Percentiles rank a stretch among this genome's conserved stretches.
These are phyloP conservation scores for Eutrema salsugineum DNA, from an alignment of 441 rosid genomes.

Conservation along the genomic window DNA sequence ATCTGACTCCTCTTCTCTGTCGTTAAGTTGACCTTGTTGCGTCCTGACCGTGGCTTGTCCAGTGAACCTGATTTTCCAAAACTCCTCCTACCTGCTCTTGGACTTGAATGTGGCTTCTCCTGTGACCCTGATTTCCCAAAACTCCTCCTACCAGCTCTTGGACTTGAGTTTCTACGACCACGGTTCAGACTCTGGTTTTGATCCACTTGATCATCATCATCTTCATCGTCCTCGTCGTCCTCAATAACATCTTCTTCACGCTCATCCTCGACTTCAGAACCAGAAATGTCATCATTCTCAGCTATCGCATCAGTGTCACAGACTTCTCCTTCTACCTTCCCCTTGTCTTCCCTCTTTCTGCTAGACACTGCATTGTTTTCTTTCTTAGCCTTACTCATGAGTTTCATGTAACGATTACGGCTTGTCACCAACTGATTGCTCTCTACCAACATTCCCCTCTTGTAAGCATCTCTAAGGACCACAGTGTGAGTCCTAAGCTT, in stretches of 20 bases:
- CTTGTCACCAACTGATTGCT: conserved; percentile 48
- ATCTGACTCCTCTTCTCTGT: conserved; percentile 19
- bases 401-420: conserved; percentile 68
- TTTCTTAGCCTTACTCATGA: conserved; percentile 60
- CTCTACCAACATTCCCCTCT: conserved; percentile 67
- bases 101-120: conserved; percentile 13
- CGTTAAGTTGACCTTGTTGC: conserved; percentile 14
- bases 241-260: conserved; percentile 18
- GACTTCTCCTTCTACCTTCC: conserved; percentile 33
- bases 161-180: conserved; percentile 26
- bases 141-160: conserved; percentile 29
- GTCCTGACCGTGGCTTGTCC: conserved; percentile 18
- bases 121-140: conserved; percentile 19
- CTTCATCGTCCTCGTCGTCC: conserved; percentile 25
- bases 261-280: conserved; percentile 35
- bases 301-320: conserved; percentile 38
- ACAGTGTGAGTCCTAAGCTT: conserved; percentile 69
- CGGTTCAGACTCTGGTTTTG: conserved; percentile 22
- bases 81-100: conserved; percentile 25
- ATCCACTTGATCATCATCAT: conserved; percentile 25
- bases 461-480: conserved; percentile 71
- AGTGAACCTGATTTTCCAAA: not conserved
- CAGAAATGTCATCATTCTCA: conserved; percentile 40
- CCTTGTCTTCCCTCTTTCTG: conserved; percentile 43
- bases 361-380: conserved; percentile 33